These are phyloP conservation scores for Cornus controversa DNA, from an alignment of 148 eudicot species.

Conservation along the genomic window DNA sequence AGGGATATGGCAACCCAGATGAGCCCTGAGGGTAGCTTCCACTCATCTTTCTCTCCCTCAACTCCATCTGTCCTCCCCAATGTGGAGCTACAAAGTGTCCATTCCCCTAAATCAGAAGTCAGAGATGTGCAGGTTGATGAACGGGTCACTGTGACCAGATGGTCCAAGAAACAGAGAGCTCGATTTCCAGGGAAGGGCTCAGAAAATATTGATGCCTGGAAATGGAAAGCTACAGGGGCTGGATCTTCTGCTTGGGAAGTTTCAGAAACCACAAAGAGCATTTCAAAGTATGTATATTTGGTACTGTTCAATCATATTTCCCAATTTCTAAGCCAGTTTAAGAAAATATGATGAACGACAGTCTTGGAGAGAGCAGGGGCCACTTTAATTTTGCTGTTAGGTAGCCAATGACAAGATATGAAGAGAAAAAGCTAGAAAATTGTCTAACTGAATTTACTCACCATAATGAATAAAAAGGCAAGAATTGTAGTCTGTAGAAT, in stretches of 20 bases:
- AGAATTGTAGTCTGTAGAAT: not conserved
- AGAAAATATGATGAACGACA: not conserved
- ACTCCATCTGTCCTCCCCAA: slow-evolving; percentile 53
- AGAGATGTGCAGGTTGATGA: slow-evolving; percentile 92
- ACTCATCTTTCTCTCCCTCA: slow-evolving; percentile 62
- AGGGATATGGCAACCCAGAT: slow-evolving; percentile 96
- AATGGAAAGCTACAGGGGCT: slow-evolving; percentile 54
- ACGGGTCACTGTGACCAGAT: slow-evolving; percentile 69
- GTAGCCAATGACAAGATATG: not conserved
- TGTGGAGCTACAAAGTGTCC: slow-evolving; percentile 49
- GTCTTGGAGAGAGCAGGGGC: not conserved
- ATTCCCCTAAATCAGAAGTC: slow-evolving; percentile 55
- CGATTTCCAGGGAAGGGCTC: slow-evolving; percentile 43
- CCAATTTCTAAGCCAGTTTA: not conserved
- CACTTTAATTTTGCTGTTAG: not conserved
- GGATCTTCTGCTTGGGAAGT: slow-evolving; percentile 66
- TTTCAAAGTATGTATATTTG: slow-evolving; percentile 54
- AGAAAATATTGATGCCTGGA: slow-evolving; percentile 63
- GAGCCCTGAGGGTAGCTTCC: slow-evolving; percentile 77
- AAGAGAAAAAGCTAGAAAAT: not conserved
- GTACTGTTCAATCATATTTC: slow-evolving; percentile 10
- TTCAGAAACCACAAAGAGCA: slow-evolving; percentile 55
- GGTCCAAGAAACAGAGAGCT: slow-evolving; percentile 67
- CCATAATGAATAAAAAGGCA: not conserved
- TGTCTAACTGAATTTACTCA: not conserved